These are phyloP conservation scores for Serendipita sp. DNA, from an alignment of 768 basidiomycete species.

Conservation along the genomic window DNA sequence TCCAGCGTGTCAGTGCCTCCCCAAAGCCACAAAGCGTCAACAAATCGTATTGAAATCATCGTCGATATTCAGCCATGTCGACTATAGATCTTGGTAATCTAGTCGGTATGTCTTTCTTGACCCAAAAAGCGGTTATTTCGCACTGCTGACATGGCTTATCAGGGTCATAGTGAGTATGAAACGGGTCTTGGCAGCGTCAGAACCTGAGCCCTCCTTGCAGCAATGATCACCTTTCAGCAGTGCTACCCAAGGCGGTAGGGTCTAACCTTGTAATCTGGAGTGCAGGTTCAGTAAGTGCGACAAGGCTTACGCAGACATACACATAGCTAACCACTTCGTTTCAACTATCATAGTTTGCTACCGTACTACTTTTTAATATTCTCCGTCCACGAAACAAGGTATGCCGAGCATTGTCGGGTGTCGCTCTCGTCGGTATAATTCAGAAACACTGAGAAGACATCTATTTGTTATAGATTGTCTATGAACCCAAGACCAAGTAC, in stretches of 20 bases:
- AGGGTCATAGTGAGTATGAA: not conserved
- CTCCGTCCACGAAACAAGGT: slow-evolving; percentile 85
- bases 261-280: slow-evolving; percentile 65
- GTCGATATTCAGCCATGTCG: not conserved
- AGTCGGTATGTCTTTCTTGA: not conserved
- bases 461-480: slow-evolving; percentile 42
- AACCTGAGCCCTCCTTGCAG: not conserved
- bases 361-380: slow-evolving; percentile 55
- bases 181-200: not conserved
- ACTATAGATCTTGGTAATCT: not conserved
- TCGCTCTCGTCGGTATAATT: not conserved
- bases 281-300: slow-evolving; percentile 42
- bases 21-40: no score
- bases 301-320: not conserved
- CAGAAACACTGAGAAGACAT: not conserved
- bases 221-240: slow-evolving; percentile 3
- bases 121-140: not conserved
- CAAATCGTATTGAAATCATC: no score
- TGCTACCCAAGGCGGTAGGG: slow-evolving; percentile 48
- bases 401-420: slow-evolving; percentile 9
- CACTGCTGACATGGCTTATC: not conserved
- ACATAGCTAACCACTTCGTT: not conserved
- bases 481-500: slow-evolving; percentile 89
- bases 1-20: no score
- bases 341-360: not conserved